Base-by-base conservation (phyloP, 208 protist species). In the Herpetomonas tarakana region DNA sequence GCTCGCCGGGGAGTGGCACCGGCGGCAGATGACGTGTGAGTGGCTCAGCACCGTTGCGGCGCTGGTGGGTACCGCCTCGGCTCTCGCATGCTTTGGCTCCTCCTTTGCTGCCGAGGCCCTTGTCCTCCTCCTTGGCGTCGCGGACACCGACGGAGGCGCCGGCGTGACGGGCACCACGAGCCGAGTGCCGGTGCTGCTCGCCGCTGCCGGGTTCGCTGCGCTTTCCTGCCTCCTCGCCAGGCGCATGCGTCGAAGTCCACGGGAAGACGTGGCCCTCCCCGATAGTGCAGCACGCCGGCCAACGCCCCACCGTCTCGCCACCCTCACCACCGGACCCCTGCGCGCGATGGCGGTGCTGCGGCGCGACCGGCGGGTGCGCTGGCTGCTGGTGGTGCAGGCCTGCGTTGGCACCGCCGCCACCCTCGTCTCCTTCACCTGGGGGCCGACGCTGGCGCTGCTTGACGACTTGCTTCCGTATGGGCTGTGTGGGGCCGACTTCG, bases 381-480 rank as follows among this genome's bases (percentile, higher is more conserved):
- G 55, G 16, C 49, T 93, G 12, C 85, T 83, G 29, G 9, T 79
- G 0, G 63, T 83, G 12, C 88, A 97, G 57, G 68, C 79, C 14
- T 55, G 94, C 14, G 96, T 97, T 58, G 92, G 96, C 57, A 78
- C 69, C 11, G 81, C 82, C 24, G 95, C 96, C 91, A 88, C 93
- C 30, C 65, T 66, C 4, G 90, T 96, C 68, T 90, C 97, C 9
- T 94, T 97, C 52, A 74, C 96, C 53, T 98, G 93, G 93, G 93
- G 85, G 19, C 93, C 93, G 2, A 66, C 74, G 11, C 58, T 98
- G 14, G 59, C 74, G 29, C 49, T 65, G 27, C 58, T 52, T 51
- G 77, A 71, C 29, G 68, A 65, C 45, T 64, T 30, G n/a, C 45
- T 86, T 16, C 79, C 79, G 25, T 74, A 82, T 54, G 78, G 78